Base-by-base conservation (phyloP, 257 asterid species). In the Gardenia jasminoides region DNA sequence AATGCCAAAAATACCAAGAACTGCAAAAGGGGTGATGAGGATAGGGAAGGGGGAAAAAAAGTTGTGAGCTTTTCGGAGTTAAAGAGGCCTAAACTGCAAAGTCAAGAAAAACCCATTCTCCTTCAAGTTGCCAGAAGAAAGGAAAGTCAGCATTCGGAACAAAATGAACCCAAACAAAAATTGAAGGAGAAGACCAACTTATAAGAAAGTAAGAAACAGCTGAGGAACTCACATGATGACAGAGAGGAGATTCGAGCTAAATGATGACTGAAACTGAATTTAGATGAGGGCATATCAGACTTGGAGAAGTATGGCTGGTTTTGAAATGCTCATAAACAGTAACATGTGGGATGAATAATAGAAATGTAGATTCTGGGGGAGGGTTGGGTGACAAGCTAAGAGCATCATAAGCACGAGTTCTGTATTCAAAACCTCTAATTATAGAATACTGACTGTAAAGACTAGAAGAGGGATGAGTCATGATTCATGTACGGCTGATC, bases 181-280 rank as follows among this genome's bases (percentile, higher is more conserved):
- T 9, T 50, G 10, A 52, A 17, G 17, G 10, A 10, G 20, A 68
- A 9, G 22, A 56, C 62, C 5, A 68, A 17, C 4, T n/a, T 26
- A 36, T 1, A 36, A 31, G 76, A n/a, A 47, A 72, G 22, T 11
- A 24, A 75, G 10, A 74, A 54, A 62, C 10, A 59, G 19, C 8
- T 59, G 26, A 75, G 70, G 31, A 62, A 62, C 79, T 76, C 58
- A 76, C 79, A 61, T 26, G 43, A 13, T 43, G 76, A n/a, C 28
- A 15, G 16, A 15, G 43, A 24, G 47, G 54, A 11, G 19, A 26
- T 2, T 11, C 31, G 10, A 59, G 30, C n/a, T 24, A n/a, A 59
- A 10, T 7, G 13, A 59, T 24, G 66, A 59, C n/a, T 59, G 31
- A 24, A 30, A 24, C 26, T 44, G 48, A 44, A 2, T 44, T 44